A percentile compares a stretch with the other conserved stretches of the same genome.
phyloP scores from a whole-genome alignment of 2,329 filamentous ascomycete species.

The Colletotrichum agaves region DNA sequence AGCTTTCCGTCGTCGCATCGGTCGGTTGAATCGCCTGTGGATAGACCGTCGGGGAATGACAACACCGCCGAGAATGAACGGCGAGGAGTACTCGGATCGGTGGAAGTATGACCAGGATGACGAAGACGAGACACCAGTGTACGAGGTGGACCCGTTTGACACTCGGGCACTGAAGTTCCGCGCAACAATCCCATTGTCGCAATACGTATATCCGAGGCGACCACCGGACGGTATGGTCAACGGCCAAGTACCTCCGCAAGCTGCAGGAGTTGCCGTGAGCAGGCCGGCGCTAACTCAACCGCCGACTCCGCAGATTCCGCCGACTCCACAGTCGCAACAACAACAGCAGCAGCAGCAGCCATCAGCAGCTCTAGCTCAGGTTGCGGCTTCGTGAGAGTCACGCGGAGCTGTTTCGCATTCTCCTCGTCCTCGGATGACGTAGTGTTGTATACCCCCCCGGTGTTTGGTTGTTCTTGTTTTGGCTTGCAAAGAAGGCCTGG shows the following conservation, averaged over 20 bases:
- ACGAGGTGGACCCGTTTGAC: slow-evolving; percentile 79
- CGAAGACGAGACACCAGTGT: slow-evolving; percentile 80
- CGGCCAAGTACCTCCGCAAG: slow-evolving; percentile 28
- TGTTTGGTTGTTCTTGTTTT: slow-evolving; percentile 35
- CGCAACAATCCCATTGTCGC: slow-evolving; percentile 65
- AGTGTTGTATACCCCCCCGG: slow-evolving; percentile 36
- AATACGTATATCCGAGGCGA: slow-evolving; percentile 53
- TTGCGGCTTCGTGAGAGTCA: slow-evolving; percentile 19
- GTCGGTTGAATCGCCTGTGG: slow-evolving; percentile 85
- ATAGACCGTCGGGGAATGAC: slow-evolving; percentile 84
- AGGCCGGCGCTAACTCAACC: slow-evolving; percentile 40
- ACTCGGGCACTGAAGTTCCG: slow-evolving; percentile 69
- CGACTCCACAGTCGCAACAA: slow-evolving; percentile 35
- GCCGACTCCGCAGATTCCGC: slow-evolving; percentile 15
- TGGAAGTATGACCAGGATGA: slow-evolving; percentile 92
- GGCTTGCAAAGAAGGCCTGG: slow-evolving; percentile 27
- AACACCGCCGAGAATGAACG: slow-evolving; percentile 58
- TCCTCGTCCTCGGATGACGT: slow-evolving; percentile 30
- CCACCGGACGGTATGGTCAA: slow-evolving; percentile 41
- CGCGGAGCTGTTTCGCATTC: slow-evolving; percentile 5
- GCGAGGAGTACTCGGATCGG: slow-evolving; percentile 66
- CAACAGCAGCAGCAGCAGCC: slow-evolving; percentile 39
- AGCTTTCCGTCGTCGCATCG: slow-evolving; percentile 84
- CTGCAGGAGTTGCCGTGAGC: slow-evolving; percentile 27
- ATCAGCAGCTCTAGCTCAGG: slow-evolving; percentile 26